These are phyloP conservation scores for Paracorniculantispora psalliotae DNA, from an alignment of 2,329 filamentous ascomycete species.

Conservation along the genomic window DNA sequence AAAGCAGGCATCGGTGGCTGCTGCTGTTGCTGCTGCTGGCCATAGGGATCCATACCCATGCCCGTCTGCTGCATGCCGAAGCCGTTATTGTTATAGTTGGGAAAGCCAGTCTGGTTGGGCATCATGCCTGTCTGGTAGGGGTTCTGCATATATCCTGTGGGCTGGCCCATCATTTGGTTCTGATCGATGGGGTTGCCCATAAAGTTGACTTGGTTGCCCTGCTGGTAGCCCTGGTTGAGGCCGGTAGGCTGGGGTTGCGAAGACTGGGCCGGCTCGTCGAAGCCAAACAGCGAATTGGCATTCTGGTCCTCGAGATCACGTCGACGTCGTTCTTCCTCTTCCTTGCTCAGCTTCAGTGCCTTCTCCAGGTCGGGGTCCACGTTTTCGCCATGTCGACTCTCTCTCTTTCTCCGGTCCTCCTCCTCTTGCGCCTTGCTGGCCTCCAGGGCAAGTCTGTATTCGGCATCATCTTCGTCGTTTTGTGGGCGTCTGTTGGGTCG, in stretches of 20 bases:
- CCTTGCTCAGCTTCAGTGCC: conserved; percentile 89
- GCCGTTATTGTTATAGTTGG: conserved; percentile 54
- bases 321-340: conserved; percentile 86
- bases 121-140: conserved; percentile 50
- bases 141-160: conserved; percentile 64
- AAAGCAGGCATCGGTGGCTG: conserved; percentile 33
- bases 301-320: conserved; percentile 84
- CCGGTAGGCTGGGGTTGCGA: conserved; percentile 74
- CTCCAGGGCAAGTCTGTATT: conserved; percentile 86
- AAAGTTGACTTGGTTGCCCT: conserved; percentile 94
- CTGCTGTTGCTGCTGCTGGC: conserved; percentile 47
- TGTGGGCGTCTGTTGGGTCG: conserved; percentile 46
- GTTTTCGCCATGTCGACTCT: conserved; percentile 51
- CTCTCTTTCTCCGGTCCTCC: conserved; percentile 74
- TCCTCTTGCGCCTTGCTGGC: conserved; percentile 94
- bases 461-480: conserved; percentile 78
- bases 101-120: conserved; percentile 34
- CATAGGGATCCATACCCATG: conserved; percentile 67
- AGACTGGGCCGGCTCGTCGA: conserved; percentile 56
- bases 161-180: conserved; percentile 69
- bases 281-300: conserved; percentile 78
- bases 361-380: conserved; percentile 89
- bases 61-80: conserved; percentile 62
- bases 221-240: conserved; percentile 95
- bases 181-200: conserved; percentile 90